phyloP scores from a whole-genome alignment of 208 protist species.

The Crithidia brevicula region DNA sequence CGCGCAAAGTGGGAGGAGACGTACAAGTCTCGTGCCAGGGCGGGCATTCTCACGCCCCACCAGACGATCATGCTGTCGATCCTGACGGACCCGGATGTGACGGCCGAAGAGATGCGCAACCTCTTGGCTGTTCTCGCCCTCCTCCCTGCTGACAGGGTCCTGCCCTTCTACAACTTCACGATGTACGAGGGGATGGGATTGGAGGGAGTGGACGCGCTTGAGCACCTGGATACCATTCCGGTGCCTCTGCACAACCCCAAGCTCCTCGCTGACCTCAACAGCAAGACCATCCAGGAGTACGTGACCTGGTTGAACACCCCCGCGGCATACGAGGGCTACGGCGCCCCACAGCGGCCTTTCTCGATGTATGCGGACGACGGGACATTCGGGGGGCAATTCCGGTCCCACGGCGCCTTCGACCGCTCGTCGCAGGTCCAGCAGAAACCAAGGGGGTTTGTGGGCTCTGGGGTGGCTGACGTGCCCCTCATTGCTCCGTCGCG shows the following conservation, averaged over 20 bases:
- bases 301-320: no score
- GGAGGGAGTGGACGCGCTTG: background rate
- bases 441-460: no score
- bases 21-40: background rate
- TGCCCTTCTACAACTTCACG: background rate
- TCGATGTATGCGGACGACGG: no score
- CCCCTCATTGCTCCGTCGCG: no score
- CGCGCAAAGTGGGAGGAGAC: background rate
- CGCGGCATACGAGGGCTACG: no score
- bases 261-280: background rate
- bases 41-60: background rate
- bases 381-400: no score
- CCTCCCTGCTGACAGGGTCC: background rate
- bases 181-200: background rate
- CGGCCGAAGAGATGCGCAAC: no score
- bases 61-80: conserved; percentile 5
- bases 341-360: no score
- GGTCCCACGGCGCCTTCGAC: no score
- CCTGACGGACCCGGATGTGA: background rate
- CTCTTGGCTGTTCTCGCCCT: background rate
- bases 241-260: background rate
- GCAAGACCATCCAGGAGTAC: no score
- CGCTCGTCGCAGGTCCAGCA: no score
- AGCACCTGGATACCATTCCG: background rate
- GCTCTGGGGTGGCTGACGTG: no score